Percentiles rank a stretch among this genome's conserved stretches.
Conservation (phyloP, 2,329 filamentous ascomycete genomes). For the Xylariaceae sp. region DNA sequence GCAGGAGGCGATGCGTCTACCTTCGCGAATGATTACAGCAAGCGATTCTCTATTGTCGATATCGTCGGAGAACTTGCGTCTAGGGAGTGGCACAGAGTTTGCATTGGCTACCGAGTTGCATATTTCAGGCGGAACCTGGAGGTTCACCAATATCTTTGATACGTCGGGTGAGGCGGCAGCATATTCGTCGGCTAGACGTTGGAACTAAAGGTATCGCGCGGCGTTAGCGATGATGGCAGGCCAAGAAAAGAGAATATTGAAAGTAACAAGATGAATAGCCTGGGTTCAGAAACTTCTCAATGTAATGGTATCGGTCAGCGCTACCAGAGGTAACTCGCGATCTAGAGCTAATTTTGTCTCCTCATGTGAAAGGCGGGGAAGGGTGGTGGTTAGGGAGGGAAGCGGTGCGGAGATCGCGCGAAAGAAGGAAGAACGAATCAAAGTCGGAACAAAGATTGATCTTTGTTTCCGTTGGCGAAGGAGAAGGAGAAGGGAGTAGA, state of each 20-base stretch:
- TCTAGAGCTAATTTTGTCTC: constrained; percentile 70
- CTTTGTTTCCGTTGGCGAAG: background rate
- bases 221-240: constrained; percentile 8
- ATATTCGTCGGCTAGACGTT: constrained; percentile 62
- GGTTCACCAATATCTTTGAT: constrained; percentile 59
- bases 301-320: constrained; percentile 54
- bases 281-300: constrained; percentile 38
- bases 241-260: background rate
- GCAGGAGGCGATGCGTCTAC: constrained; percentile 51
- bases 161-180: constrained; percentile 60
- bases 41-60: constrained; percentile 46
- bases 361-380: constrained; percentile 35
- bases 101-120: constrained; percentile 43
- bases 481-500: background rate
- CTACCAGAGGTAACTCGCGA: constrained; percentile 59
- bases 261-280: background rate
- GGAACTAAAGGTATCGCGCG: constrained; percentile 45
- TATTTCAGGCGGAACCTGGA: constrained; percentile 56
- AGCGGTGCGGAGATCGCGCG: background rate
- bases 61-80: constrained; percentile 40
- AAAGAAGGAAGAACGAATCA: constrained; percentile 15
- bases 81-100: constrained; percentile 50
- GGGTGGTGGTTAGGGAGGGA: constrained; percentile 8
- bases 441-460: background rate
- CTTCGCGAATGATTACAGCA: constrained; percentile 59